Conservation (phyloP, 345 rosid genomes). For the Erodium maritimum region DNA sequence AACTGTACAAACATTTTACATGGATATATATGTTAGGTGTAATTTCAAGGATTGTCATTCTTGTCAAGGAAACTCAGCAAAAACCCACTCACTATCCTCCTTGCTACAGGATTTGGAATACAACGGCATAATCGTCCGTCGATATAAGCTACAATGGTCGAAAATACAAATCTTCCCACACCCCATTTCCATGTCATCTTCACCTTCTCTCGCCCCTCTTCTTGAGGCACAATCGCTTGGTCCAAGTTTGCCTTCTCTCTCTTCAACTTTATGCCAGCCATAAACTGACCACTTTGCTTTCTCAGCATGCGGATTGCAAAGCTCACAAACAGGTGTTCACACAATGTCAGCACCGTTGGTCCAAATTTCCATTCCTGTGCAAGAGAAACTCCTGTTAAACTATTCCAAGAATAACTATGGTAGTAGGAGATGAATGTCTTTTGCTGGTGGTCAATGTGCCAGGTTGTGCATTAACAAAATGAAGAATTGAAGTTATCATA, state of each 20-base stretch:
- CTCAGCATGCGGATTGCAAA: slow-evolving; percentile 64
- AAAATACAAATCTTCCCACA: slow-evolving; percentile 45
- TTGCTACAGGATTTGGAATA: slow-evolving; percentile 80
- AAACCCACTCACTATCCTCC: slow-evolving; percentile 85
- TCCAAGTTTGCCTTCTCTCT: slow-evolving; percentile 18
- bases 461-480: too few relatives aligned
- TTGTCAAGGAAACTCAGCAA: slow-evolving; percentile 64
- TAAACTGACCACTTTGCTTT: slow-evolving; percentile 39
- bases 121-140: slow-evolving; percentile 81
- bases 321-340: slow-evolving; percentile 87
- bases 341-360: slow-evolving; percentile 63
- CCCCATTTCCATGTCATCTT: slow-evolving; percentile 70
- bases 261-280: slow-evolving; percentile 26
- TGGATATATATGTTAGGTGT: too few relatives aligned
- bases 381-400: too few relatives aligned
- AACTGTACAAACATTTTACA: too few relatives aligned
- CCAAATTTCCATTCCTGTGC: slow-evolving; percentile 84
- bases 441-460: too few relatives aligned
- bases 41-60: slow-evolving; percentile 20
- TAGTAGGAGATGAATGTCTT: too few relatives aligned
- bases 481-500: too few relatives aligned
- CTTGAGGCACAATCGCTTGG: background rate
- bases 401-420: too few relatives aligned
- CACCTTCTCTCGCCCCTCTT: slow-evolving; percentile 18
- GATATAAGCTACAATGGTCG: slow-evolving; percentile 70